Conservation (phyloP, 768 basidiomycete species). For the Russula lepida region DNA sequence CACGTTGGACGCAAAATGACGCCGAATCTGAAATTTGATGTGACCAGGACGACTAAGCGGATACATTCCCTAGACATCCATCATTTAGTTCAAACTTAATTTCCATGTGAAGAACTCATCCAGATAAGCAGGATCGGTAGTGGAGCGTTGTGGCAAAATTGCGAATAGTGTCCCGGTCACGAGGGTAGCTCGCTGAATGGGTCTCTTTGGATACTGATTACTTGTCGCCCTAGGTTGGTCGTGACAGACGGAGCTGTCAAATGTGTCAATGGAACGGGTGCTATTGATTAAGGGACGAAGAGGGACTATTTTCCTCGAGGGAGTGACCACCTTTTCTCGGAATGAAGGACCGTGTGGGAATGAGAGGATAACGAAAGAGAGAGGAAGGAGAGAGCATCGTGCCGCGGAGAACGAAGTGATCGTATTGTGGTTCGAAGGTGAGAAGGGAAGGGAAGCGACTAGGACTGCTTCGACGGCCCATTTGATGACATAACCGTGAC, state of each 20-base stretch:
- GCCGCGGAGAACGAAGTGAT: constrained; percentile 18
- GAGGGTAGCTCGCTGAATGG: not conserved
- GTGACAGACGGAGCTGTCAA: constrained; percentile 18
- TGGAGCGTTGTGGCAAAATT: constrained; percentile 15
- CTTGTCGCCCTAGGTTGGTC: not conserved
- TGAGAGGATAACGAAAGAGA: not conserved
- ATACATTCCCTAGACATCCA: not conserved
- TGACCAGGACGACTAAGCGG: not conserved
- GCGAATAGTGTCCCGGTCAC: not conserved
- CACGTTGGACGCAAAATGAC: constrained; percentile 8
- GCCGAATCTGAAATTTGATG: constrained; percentile 7
- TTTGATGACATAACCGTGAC: constrained; percentile 13
- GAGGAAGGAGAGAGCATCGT: not conserved
- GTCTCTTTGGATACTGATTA: not conserved
- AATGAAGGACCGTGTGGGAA: not conserved
- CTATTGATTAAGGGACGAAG: constrained; percentile 14
- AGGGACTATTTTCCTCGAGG: constrained; percentile 2
- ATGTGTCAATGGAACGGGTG: not conserved
- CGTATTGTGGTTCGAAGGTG: not conserved
- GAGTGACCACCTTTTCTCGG: not conserved
- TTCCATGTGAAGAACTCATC: not conserved
- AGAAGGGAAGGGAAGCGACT: not conserved
- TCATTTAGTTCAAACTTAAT: constrained; percentile 18
- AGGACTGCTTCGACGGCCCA: not conserved
- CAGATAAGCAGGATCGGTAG: constrained; percentile 4